Base-by-base conservation (phyloP, 73 alveolate species). In the Paramecium pentaurelia region DNA sequence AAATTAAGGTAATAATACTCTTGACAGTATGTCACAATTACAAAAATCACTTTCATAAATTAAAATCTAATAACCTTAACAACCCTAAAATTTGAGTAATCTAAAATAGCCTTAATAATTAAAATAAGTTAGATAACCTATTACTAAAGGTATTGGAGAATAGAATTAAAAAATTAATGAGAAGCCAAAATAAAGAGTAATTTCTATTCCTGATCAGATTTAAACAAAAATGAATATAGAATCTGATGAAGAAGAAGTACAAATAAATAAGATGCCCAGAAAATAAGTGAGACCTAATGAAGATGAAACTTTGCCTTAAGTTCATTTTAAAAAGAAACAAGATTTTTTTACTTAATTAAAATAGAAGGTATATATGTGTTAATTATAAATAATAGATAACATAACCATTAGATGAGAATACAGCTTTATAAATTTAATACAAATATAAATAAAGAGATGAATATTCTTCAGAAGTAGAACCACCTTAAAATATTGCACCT, bases 171-270 rank as follows among this genome's bases (percentile, higher is more conserved):
- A 54, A 18, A 54, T 18, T 54, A 54, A 54, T 54, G 84, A 32
- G 2, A 32, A 64, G 12, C 8, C 6, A 3, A 64, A 64, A 10
- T 27, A 64, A 28, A 64, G 84, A 64, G 51, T 64, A 2, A 64
- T 64, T 9, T 32, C 42, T 3, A 64, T 64, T 28, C 84, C 84
- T 28, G 84, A 64, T 64, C 14, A 54, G 1, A 64, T 64, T 12
- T 64, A 64, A 64, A 64, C 84, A 4, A 64, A 64, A 64, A 64
- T 64, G 84, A 64, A 64, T 64, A 64, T 64, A 64, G 84, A 64
- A 64, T 64, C 84, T 28, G 84, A 64, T 64, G 84, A 64, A 25
- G 84, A 64, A 10, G 84, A 64, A 28, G 51, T 34, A 22, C 12
- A 28, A 6, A 28, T 28, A 14, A 64, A 64, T 64, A 64, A 64